Evolutionary conservation across 2,329 filamentous ascomycete genomes (phyloP), one percentile per base, ranked within the genome.

Genomic region (Ophidiomyces ophidiicola): DNA sequence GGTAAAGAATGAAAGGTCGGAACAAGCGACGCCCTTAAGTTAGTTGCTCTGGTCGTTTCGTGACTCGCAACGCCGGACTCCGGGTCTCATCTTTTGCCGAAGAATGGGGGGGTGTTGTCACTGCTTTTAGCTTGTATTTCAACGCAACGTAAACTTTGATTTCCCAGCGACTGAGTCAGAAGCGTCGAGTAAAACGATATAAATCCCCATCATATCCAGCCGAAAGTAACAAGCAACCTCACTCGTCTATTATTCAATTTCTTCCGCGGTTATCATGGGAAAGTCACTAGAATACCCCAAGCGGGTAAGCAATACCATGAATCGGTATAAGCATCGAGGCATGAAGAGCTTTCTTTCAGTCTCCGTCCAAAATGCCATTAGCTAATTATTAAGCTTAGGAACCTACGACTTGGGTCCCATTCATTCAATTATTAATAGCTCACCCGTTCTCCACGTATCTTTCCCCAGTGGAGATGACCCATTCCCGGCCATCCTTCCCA

Each of bases 401-500:
- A 70, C 70, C 36, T 92, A 93, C 55, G 76, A 83, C 41, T 70
- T 80, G 36, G 67, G 74, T 33, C 74, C 76, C 5, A 83, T 92
- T 53, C 82, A 92, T 57, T 57, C 61, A 42, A 80, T 92, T 52
- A 67, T 93, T 60, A 86, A 88, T 31, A 68, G 68, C 14, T 72
- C 73, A n/a, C 76, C 74, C 25, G 71, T 92, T 35, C 69, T 90
- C 11, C 79, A 92, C 61, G 77, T 92, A 51, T 85, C 83, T 46
- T 92, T 92, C 69, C 67, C 72, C 1, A 65, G 67, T 3, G 61
- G 69, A 0, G 61, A 67, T 31, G 73, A 76, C 38, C 78, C 80
- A 1, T 90, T 87, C 53, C 83, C 84, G 3, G 73, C 76, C 36
- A 78, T 80, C 39, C 69, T 93, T 1, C 85, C 85, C 45, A 88